phyloP scores from a whole-genome alignment of 2,329 filamentous ascomycete species.

The Fusarium sp. region DNA sequence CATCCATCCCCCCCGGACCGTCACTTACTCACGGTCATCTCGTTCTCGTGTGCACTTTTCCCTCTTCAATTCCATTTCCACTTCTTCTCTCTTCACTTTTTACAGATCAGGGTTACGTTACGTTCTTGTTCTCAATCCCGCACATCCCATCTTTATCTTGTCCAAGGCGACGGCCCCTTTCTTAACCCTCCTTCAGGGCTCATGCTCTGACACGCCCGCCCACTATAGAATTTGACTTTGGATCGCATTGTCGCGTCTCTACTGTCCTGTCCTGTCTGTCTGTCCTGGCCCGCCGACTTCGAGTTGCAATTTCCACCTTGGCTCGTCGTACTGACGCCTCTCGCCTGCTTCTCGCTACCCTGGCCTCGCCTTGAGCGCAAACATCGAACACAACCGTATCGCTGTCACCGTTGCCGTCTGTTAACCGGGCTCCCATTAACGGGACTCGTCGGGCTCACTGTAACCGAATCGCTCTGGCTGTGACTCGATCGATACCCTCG shows the following conservation, averaged over 20 bases:
- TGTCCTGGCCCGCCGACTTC: background rate
- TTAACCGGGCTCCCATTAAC: constrained; percentile 10
- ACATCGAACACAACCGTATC: background rate
- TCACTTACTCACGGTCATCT: constrained; percentile 16
- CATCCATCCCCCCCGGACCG: background rate
- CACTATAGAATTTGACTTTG: constrained; percentile 7
- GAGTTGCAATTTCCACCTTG: constrained; percentile 13
- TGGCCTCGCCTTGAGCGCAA: constrained; percentile 20
- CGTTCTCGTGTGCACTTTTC: constrained; percentile 37
- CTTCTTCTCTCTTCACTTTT: constrained; percentile 15
- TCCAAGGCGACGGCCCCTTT: background rate
- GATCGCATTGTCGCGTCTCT: constrained; percentile 24
- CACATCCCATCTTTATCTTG: constrained; percentile 1
- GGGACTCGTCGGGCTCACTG: constrained; percentile 9
- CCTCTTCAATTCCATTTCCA: constrained; percentile 30
- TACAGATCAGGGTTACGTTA: constrained; percentile 8
- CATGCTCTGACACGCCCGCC: constrained; percentile 36
- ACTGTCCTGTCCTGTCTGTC: background rate
- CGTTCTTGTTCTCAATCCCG: constrained; percentile 11
- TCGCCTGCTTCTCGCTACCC: constrained; percentile 9
- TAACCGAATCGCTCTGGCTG: constrained; percentile 11
- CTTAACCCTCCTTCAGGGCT: constrained; percentile 15
- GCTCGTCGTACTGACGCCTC: constrained; percentile 14
- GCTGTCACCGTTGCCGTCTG: background rate
- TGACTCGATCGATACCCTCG: constrained; percentile 25